phyloP scores from a whole-genome alignment of 805 yeast genomes.

The Kazachstania bromeliacearum region DNA sequence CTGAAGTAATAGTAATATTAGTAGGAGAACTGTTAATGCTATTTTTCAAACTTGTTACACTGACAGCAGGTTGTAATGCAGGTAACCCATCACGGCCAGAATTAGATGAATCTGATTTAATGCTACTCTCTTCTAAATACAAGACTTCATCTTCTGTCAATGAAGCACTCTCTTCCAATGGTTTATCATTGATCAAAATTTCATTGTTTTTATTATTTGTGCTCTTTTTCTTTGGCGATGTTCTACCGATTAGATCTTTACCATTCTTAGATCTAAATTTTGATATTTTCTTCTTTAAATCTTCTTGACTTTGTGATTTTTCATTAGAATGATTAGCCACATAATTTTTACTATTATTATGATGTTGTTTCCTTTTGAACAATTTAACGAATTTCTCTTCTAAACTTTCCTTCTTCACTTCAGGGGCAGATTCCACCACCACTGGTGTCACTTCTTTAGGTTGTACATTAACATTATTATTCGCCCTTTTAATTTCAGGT shows the following conservation, averaged over 20 bases:
- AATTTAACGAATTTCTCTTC: constrained; percentile 21
- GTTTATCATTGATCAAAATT: background rate
- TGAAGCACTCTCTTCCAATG: background rate
- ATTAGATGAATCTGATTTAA: too few species aligned
- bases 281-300: constrained; percentile 8
- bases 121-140: too few species aligned
- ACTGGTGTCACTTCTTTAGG: background rate
- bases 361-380: constrained; percentile 14
- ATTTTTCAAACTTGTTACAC: constrained; percentile 11
- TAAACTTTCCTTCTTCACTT: constrained; percentile 3
- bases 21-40: constrained; percentile 4
- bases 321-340: constrained; percentile 1
- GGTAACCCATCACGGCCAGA: constrained; percentile 7
- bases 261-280: constrained; percentile 4
- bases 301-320: constrained; percentile 2
- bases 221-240: background rate
- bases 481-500: background rate
- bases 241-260: background rate
- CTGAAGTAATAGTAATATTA: constrained; percentile 1
- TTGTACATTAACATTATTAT: too few species aligned
- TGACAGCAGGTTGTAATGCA: constrained; percentile 15
- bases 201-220: background rate
- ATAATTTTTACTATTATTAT: constrained; percentile 5
- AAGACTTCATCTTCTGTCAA: too few species aligned
- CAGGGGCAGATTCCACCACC: background rate